A percentile compares a stretch with the other conserved stretches of the same genome.
Conservation (phyloP, 306 rosid species). For the Glycine latifolia region DNA sequence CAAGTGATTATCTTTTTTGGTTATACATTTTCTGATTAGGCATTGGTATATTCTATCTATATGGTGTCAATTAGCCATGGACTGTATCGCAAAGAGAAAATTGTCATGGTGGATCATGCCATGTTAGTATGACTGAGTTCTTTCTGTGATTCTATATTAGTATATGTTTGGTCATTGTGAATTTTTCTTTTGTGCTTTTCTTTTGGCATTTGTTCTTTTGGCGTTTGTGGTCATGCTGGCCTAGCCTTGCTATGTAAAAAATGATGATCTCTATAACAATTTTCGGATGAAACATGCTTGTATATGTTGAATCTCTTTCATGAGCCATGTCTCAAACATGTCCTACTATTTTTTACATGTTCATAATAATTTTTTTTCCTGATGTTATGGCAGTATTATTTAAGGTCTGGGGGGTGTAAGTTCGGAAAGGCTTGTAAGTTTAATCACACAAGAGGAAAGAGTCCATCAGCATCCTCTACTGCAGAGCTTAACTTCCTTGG, state of each 20-base stretch:
- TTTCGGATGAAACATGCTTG: slow-evolving; percentile 20
- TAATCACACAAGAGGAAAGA: slow-evolving; percentile 69
- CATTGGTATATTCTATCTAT: slow-evolving; percentile 11
- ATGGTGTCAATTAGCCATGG: too few relatives aligned
- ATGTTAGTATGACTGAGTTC: background rate
- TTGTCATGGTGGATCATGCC: background rate
- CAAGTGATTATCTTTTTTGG: background rate
- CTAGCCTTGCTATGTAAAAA: slow-evolving; percentile 18
- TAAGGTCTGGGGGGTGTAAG: slow-evolving; percentile 87
- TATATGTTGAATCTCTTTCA: slow-evolving; percentile 12
- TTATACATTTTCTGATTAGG: slow-evolving; percentile 8
- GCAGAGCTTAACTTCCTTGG: slow-evolving; percentile 82
- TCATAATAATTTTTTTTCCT: slow-evolving; percentile 40
- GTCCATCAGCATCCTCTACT: slow-evolving; percentile 48
- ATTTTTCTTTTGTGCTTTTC: background rate
- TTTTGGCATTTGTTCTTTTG: background rate
- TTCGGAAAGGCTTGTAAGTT: slow-evolving; percentile 82
- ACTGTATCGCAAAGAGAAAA: background rate
- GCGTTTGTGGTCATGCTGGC: background rate
- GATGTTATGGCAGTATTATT: slow-evolving; percentile 75
- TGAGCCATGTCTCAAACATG: background rate
- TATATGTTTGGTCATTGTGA: slow-evolving; percentile 16
- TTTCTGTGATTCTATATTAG: slow-evolving; percentile 18
- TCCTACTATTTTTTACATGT: slow-evolving; percentile 35
- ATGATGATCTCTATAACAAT: slow-evolving; percentile 1